These are phyloP conservation scores for Peronospora destructor DNA, from an alignment of 352 stramenopile species.

Conservation along the genomic window DNA sequence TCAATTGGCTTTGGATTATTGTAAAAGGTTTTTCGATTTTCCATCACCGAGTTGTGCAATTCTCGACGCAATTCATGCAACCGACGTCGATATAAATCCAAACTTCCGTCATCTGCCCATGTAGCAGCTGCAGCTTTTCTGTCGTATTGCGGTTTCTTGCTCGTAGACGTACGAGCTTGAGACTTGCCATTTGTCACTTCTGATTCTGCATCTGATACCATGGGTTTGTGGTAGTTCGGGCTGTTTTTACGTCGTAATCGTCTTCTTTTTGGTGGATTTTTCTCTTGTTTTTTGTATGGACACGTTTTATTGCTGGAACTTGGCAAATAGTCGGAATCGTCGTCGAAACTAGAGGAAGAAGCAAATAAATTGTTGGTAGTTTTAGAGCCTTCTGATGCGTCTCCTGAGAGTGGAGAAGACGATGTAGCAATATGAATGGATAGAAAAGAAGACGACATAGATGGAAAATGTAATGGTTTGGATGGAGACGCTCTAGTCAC, in stretches of 20 bases:
- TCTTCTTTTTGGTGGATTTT: constrained; percentile 16
- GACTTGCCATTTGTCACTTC: background rate
- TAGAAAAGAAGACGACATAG: constrained; percentile 5
- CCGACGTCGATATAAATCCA: constrained; percentile 25
- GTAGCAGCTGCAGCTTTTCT: constrained; percentile 24
- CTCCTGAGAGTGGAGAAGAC: constrained; percentile 3
- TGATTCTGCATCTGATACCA: constrained; percentile 9
- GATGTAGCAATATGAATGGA: constrained; percentile 9
- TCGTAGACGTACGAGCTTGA: background rate
- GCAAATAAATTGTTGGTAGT: constrained; percentile 3
- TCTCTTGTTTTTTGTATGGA: constrained; percentile 5
- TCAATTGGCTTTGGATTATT: constrained; percentile 24
- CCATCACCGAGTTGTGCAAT: constrained; percentile 22
- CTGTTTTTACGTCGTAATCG: constrained; percentile 13
- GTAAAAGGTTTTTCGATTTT: constrained; percentile 37
- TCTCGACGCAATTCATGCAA: constrained; percentile 30
- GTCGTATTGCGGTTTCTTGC: constrained; percentile 12
- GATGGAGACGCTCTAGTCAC: background rate
- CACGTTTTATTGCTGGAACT: constrained; percentile 1
- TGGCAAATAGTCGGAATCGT: constrained; percentile 36
- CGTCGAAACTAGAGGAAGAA: constrained; percentile 18
- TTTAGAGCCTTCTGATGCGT: constrained; percentile 9
- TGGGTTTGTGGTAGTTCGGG: too few species aligned
- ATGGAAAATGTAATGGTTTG: constrained; percentile 9
- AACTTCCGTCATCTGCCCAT: constrained; percentile 41